Percentiles rank a stretch among this genome's conserved stretches.
Evolutionary conservation across 345 rosid species (phyloP).

Genomic region (Schrenkiella parvula): DNA sequence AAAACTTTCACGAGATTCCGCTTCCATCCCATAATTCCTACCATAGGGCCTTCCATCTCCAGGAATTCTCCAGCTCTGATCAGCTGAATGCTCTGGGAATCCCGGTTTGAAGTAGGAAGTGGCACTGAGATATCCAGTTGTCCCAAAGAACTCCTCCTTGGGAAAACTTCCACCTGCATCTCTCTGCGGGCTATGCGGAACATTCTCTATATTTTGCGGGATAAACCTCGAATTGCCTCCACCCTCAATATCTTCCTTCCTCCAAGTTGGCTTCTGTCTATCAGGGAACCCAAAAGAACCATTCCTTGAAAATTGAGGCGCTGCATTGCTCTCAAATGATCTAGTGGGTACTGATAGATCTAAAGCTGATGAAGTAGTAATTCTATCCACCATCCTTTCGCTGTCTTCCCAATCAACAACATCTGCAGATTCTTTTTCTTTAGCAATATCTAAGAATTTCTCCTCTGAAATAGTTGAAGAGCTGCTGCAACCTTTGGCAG

Average conservation of each 20-base stretch:
- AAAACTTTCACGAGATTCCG: constrained; percentile 65
- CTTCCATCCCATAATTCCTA: constrained; percentile 55
- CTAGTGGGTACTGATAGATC: constrained; percentile 58
- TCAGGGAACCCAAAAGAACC: constrained; percentile 50
- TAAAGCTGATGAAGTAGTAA: constrained; percentile 65
- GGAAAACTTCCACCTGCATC: constrained; percentile 51
- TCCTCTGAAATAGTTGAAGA: constrained; percentile 51
- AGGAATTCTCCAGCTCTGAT: constrained; percentile 74
- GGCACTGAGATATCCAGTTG: constrained; percentile 45
- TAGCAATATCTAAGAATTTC: constrained; percentile 36
- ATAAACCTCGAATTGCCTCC: constrained; percentile 49
- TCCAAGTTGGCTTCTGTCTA: constrained; percentile 70
- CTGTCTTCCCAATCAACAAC: constrained; percentile 86
- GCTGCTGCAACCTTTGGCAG: constrained; percentile 40
- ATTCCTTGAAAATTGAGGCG: constrained; percentile 53
- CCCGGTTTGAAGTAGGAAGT: constrained; percentile 54
- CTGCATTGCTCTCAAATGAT: constrained; percentile 48
- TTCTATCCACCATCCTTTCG: constrained; percentile 89
- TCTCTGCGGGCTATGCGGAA: constrained; percentile 46
- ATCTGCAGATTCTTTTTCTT: constrained; percentile 52
- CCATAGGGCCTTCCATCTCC: constrained; percentile 62
- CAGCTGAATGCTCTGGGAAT: constrained; percentile 47
- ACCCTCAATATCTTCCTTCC: constrained; percentile 65
- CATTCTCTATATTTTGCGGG: constrained; percentile 51
- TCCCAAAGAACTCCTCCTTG: constrained; percentile 62